Conservation (phyloP, 352 stramenopile genomes). For the Pythium guiyangense region DNA sequence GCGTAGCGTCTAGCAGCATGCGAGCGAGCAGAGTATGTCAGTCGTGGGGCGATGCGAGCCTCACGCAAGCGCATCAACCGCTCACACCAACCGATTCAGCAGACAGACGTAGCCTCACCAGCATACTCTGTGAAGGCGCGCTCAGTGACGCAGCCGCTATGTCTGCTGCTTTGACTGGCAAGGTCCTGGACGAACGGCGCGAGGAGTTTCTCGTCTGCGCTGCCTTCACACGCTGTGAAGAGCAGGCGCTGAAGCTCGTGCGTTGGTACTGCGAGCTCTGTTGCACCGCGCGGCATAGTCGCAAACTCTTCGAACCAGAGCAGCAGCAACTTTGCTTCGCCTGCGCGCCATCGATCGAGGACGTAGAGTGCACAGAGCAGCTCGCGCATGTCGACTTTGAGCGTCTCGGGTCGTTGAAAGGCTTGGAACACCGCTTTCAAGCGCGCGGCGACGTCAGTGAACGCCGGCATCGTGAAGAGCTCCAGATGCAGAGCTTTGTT, state of each 20-base stretch:
- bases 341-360: constrained; percentile 47
- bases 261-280: constrained; percentile 11
- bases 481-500: constrained; percentile 23
- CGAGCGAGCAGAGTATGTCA: neutral
- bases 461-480: neutral
- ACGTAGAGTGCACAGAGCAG: constrained; percentile 40
- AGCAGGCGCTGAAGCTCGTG: constrained; percentile 29
- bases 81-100: no score
- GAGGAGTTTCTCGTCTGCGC: constrained; percentile 32
- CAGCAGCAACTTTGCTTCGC: constrained; percentile 32
- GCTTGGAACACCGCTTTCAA: constrained; percentile 26
- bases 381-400: constrained; percentile 38
- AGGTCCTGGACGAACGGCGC: constrained; percentile 19
- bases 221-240: constrained; percentile 28
- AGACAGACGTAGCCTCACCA: constrained; percentile 8
- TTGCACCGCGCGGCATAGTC: constrained; percentile 1
- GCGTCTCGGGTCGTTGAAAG: constrained; percentile 21
- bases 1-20: neutral
- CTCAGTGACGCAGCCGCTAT: constrained; percentile 11
- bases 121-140: constrained; percentile 14
- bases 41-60: no score
- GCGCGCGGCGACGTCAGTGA: constrained; percentile 10
- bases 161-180: constrained; percentile 8
- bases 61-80: neutral
- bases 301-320: constrained; percentile 61